A percentile compares a stretch with the other conserved stretches of the same genome.
phyloP scores from a whole-genome alignment of 2,329 filamentous ascomycete genomes.

The Xylaria sp. region DNA sequence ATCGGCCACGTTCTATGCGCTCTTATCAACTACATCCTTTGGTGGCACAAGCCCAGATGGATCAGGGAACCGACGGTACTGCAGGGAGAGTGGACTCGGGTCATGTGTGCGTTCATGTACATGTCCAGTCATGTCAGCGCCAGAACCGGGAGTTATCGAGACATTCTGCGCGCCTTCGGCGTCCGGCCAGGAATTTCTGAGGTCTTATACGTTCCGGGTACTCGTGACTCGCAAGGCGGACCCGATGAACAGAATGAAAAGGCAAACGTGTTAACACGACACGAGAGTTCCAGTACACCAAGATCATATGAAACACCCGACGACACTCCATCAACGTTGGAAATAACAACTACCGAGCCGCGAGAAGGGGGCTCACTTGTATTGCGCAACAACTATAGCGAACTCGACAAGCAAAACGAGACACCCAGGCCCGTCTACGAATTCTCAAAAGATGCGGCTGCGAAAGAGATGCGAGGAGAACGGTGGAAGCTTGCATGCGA shows the following conservation, averaged over 20 bases:
- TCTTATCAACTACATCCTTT: slow-evolving; percentile 9
- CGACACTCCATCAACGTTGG: too few species aligned
- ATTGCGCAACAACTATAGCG: too few species aligned
- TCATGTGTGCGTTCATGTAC: slow-evolving; percentile 8
- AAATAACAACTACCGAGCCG: too few species aligned
- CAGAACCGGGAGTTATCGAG: background rate
- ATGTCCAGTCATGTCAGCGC: slow-evolving; percentile 1
- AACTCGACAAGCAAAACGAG: too few species aligned
- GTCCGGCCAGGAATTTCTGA: background rate
- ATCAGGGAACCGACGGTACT: slow-evolving; percentile 4
- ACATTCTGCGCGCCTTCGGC: slow-evolving; percentile 1
- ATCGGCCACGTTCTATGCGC: slow-evolving; percentile 14
- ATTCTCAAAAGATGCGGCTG: too few species aligned
- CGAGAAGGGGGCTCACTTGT: too few species aligned
- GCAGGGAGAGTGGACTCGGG: slow-evolving; percentile 6
- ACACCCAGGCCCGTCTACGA: background rate
- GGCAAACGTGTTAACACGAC: too few species aligned
- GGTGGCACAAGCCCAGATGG: slow-evolving; percentile 10
- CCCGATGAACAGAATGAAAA: too few species aligned
- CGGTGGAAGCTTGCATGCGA: slow-evolving; percentile 3
- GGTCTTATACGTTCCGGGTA: background rate
- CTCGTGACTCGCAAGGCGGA: too few species aligned
- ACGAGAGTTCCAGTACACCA: background rate
- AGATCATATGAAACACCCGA: too few species aligned
- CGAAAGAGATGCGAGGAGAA: background rate